A percentile compares a stretch with the other conserved stretches of the same genome.
Evolutionary conservation across 2,329 filamentous ascomycete genomes (phyloP).

Genomic region (Pseudovirgaria hyperparasitica): DNA sequence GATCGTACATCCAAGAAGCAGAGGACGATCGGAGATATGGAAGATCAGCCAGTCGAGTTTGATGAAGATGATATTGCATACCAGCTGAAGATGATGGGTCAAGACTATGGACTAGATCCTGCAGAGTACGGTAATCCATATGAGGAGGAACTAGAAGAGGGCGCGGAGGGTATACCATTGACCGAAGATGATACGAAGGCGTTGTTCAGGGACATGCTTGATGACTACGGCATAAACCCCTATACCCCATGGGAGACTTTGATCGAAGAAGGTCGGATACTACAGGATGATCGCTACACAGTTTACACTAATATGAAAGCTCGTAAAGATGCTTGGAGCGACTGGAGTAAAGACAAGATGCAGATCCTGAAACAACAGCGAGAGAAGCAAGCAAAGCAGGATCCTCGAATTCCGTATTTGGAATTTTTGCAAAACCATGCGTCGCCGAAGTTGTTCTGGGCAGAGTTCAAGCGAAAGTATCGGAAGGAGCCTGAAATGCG

Average conservation of each 20-base stretch:
- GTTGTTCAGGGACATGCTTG: constrained; percentile 74
- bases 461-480: constrained; percentile 87
- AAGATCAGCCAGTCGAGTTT: constrained; percentile 55
- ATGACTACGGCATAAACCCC: constrained; percentile 71
- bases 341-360: constrained; percentile 72
- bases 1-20: constrained; percentile 37
- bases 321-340: constrained; percentile 69
- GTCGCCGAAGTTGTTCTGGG: constrained; percentile 90
- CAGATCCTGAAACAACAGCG: constrained; percentile 58
- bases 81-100: constrained; percentile 80
- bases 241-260: constrained; percentile 88
- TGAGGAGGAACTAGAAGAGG: constrained; percentile 50
- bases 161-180: constrained; percentile 55
- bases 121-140: constrained; percentile 55
- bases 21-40: constrained; percentile 31
- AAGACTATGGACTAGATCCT: constrained; percentile 66
- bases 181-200: constrained; percentile 63
- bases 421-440: constrained; percentile 70
- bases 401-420: constrained; percentile 74
- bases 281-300: constrained; percentile 80
- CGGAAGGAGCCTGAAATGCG: constrained; percentile 72
- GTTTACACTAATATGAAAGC: constrained; percentile 68
- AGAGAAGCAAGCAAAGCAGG: constrained; percentile 63
- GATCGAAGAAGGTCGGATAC: constrained; percentile 66
- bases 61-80: constrained; percentile 90